Evolutionary conservation across 1,284 basidiomycete genomes (phyloP).

Genomic region (Cystobasidium sp.): DNA sequence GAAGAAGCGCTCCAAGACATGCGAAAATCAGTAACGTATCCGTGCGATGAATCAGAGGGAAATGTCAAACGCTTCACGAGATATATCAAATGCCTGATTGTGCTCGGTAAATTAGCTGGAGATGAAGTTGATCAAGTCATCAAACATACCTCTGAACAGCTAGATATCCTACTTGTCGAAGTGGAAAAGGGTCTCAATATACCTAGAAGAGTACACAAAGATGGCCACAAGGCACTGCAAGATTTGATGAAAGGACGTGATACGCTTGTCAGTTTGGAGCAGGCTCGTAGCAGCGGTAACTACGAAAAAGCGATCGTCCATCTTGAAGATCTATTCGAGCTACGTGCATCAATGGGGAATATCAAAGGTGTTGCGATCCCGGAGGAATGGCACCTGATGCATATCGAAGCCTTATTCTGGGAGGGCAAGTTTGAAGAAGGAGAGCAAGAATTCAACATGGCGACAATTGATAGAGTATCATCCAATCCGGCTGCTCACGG

Average conservation of each 20-base stretch:
- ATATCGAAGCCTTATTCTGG: conserved; percentile 28
- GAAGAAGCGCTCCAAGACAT: conserved; percentile 35
- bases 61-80: conserved; percentile 33
- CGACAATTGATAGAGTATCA: no score
- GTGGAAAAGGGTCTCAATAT: background rate
- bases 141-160: conserved; percentile 30
- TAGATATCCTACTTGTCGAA: background rate
- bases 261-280: no score
- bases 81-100: conserved; percentile 24
- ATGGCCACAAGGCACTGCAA: conserved; percentile 14
- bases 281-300: conserved; percentile 1
- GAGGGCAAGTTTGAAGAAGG: conserved; percentile 20
- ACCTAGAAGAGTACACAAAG: background rate
- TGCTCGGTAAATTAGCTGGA: conserved; percentile 25
- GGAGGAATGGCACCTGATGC: conserved; percentile 35
- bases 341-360: no score
- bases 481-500: no score
- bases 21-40: conserved; percentile 25
- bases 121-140: conserved; percentile 17
- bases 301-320: background rate
- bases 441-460: background rate
- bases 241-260: no score
- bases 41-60: conserved; percentile 26
- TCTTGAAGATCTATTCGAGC: conserved; percentile 13
- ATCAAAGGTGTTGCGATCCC: background rate